Evolutionary conservation across 257 asterid species (phyloP).

Genomic region (Ophiorrhiza pumila): DNA sequence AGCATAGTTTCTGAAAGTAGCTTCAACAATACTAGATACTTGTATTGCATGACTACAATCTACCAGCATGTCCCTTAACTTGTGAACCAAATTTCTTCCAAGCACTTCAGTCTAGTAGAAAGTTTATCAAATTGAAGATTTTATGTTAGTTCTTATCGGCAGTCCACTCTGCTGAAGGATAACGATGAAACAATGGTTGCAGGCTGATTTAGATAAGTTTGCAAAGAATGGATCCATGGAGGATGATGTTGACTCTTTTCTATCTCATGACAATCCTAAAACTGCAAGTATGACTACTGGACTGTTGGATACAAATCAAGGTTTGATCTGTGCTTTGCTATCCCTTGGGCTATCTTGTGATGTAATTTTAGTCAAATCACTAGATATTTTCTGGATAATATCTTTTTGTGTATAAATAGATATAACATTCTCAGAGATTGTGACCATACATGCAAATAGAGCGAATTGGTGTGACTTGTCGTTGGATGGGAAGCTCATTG

Average conservation of each 20-base stretch:
- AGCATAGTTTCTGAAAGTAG: neutral
- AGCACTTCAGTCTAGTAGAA: neutral
- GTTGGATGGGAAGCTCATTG: constrained; percentile 32
- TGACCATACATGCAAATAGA: constrained; percentile 16
- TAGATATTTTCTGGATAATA: neutral
- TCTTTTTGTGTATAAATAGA: constrained; percentile 16
- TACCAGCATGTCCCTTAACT: too few relatives aligned
- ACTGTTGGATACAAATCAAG: constrained; percentile 21
- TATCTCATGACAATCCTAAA: constrained; percentile 17
- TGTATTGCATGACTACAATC: neutral
- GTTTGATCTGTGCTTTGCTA: constrained; percentile 9
- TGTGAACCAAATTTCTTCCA: neutral
- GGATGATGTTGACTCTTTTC: constrained; percentile 22
- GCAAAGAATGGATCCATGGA: constrained; percentile 19
- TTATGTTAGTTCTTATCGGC: neutral
- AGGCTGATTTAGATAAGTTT: constrained; percentile 25
- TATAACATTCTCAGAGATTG: constrained; percentile 22
- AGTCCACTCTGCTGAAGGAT: neutral
- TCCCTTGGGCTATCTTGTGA: constrained; percentile 5
- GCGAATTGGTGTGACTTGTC: constrained; percentile 29
- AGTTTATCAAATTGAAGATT: neutral
- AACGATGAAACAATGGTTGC: constrained; percentile 6
- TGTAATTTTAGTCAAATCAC: neutral
- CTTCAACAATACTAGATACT: too few relatives aligned
- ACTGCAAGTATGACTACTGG: constrained; percentile 12